Evolutionary conservation across 108 stramenopile genomes (phyloP), one percentile per base, ranked within the genome.

Genomic region (Mayamaea pseudoterrestris): DNA sequence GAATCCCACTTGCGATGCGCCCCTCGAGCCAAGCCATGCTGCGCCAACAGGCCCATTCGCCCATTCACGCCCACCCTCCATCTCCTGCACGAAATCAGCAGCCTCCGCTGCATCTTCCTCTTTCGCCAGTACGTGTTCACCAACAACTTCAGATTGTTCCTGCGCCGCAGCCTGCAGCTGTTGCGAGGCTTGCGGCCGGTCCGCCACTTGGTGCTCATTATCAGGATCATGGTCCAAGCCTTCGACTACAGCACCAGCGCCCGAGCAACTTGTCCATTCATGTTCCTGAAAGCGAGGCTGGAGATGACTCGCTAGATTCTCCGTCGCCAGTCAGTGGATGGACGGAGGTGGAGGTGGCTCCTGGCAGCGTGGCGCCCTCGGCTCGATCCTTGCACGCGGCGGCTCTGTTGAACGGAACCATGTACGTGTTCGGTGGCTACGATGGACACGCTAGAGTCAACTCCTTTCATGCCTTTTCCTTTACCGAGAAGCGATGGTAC

Each of bases 391-490:
- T 94, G 24, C 97, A 98, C 61, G 83, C 88, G 16, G 92, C 92
- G 5, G 93, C 85, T 2, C 24, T 62, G 37, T 41, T 67, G 53
- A 71, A 78, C 41, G 60, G 52, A 20, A 42, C 54, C 27, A 44
- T 73, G 45, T 71, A 68, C 24, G 53, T 65, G 13, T 77, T 72
- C 60, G 76, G 78, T 12, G 77, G 46, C 5, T 44, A 55, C 42
- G 42, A 43, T 21, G 54, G 54, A 7, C 43, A 43, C 2, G 29
- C 35, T 12, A 34, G 50, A 23, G 83, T 95, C 24, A 96, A 98
- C 65, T 90, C 93, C 32, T 91, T 95, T 49, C 82, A 94, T 61
- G 70, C 83, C 14, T 98, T 74, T 55, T 80, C 92, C 41, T 95
- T 95, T 45, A 73, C 73, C 6, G 76, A 80, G 21, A 61, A 63